These are phyloP conservation scores for Scedosporium dehoogii DNA, from an alignment of 2,329 filamentous ascomycete species.

Conservation along the genomic window DNA sequence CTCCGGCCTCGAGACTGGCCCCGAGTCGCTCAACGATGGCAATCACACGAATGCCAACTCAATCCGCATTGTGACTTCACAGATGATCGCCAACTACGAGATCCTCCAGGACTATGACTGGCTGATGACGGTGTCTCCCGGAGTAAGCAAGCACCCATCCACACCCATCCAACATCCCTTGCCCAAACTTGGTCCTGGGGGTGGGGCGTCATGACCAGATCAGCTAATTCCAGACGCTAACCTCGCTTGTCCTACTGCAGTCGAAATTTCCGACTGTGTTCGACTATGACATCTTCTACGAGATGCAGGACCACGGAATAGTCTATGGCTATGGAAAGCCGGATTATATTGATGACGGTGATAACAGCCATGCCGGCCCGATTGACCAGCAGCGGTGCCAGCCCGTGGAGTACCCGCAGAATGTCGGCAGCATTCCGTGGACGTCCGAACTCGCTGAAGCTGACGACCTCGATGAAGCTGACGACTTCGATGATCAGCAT, in stretches of 20 bases:
- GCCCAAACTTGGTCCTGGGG: no score
- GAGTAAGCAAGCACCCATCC: constrained; percentile 29
- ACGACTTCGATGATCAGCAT: no score
- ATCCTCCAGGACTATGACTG: constrained; percentile 52
- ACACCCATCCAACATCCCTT: not conserved
- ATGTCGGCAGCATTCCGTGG: no score
- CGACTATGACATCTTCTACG: constrained; percentile 77
- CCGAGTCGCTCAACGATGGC: constrained; percentile 34
- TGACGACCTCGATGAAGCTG: no score
- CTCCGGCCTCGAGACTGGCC: not conserved
- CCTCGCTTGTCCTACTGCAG: constrained; percentile 20
- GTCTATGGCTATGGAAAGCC: constrained; percentile 57
- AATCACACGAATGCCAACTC: constrained; percentile 60
- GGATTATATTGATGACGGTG: not conserved
- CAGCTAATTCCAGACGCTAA: no score
- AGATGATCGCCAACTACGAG: constrained; percentile 70
- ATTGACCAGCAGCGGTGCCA: no score
- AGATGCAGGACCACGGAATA: constrained; percentile 76
- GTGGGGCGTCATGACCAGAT: no score
- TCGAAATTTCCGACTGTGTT: constrained; percentile 49
- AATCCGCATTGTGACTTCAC: constrained; percentile 76
- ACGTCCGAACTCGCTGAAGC: no score
- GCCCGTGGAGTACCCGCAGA: no score
- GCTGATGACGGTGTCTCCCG: constrained; percentile 52
- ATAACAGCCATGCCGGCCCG: not conserved